Conservation (phyloP, 768 basidiomycete species). For the Tricholoma furcatifolium region DNA sequence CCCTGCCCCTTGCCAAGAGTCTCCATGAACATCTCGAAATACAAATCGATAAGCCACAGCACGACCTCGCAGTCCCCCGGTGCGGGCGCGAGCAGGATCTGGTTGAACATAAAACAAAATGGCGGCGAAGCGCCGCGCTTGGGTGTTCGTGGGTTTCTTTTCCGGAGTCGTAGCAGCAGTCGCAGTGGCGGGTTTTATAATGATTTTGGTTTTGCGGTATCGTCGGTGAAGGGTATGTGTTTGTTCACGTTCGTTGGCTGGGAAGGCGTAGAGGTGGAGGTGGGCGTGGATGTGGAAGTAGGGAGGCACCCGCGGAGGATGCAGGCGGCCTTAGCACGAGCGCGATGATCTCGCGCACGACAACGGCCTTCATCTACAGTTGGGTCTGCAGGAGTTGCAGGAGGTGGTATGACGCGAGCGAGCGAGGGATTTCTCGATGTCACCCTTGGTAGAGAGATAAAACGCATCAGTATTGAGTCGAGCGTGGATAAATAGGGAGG, state of each 20-base stretch:
- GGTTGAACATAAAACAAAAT: constrained; percentile 97
- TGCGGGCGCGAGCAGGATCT: constrained; percentile 76
- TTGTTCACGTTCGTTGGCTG: constrained; percentile 31
- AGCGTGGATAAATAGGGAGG: no score
- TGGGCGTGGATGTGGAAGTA: no score
- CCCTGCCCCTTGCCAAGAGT: constrained; percentile 74
- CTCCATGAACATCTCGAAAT: constrained; percentile 93
- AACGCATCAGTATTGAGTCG: neutral
- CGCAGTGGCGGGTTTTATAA: no score
- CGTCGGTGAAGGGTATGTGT: constrained; percentile 54
- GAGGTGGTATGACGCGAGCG: constrained; percentile 85
- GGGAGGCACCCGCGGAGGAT: constrained; percentile 31
- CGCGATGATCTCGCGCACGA: constrained; percentile 83
- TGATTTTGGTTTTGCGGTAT: constrained; percentile 29
- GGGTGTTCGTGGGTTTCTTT: constrained; percentile 53
- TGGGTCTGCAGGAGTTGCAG: constrained; percentile 89
- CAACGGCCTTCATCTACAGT: constrained; percentile 87
- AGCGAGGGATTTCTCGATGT: constrained; percentile 83
- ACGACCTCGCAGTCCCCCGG: constrained; percentile 76
- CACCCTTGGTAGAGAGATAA: constrained; percentile 82
- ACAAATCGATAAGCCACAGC: constrained; percentile 77
- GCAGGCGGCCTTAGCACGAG: constrained; percentile 69
- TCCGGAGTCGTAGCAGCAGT: constrained; percentile 26
- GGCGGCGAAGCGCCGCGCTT: constrained; percentile 87
- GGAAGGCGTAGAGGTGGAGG: constrained; percentile 17